phyloP scores from a whole-genome alignment of 495 filamentous ascomycete genomes.

The Trichoderma parareesei region DNA sequence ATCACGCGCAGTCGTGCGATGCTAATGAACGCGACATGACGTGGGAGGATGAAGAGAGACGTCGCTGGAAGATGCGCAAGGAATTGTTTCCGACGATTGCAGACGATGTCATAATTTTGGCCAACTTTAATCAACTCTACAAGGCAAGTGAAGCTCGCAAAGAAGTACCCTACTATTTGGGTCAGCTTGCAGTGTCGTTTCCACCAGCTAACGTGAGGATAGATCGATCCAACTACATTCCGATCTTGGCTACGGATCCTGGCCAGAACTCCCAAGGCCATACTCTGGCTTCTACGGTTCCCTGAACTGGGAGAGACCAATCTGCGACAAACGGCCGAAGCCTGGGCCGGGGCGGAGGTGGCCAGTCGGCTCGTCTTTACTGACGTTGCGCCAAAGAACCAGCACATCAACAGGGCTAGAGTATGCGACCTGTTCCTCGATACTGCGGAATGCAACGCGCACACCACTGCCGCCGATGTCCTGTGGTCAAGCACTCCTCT shows the following conservation, averaged over 20 bases:
- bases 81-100: constrained; percentile 80
- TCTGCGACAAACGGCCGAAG: constrained; percentile 65
- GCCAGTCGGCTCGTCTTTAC: constrained; percentile 93
- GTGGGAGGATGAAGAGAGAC: constrained; percentile 80
- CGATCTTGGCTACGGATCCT: constrained; percentile 94
- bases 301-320: constrained; percentile 88
- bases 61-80: constrained; percentile 91
- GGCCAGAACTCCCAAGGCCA: constrained; percentile 72
- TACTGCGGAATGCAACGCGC: constrained; percentile 96
- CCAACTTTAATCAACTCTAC: constrained; percentile 98
- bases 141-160: constrained; percentile 93
- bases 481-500: constrained; percentile 94
- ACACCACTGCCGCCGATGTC: constrained; percentile 95
- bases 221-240: constrained; percentile 98
- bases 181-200: too few relatives aligned
- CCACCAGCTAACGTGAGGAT: constrained; percentile 10
- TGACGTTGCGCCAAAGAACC: constrained; percentile 89
- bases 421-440: constrained; percentile 93
- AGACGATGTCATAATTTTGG: constrained; percentile 84
- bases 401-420: constrained; percentile 87
- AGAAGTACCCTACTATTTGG: too few relatives aligned
- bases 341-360: constrained; percentile 80
- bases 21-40: constrained; percentile 56
- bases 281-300: constrained; percentile 95
- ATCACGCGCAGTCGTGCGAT: constrained; percentile 89